A percentile compares a stretch with the other conserved stretches of the same genome.
phyloP scores from a whole-genome alignment of 2,329 filamentous ascomycete species.

The Colletotrichum liaoningense region DNA sequence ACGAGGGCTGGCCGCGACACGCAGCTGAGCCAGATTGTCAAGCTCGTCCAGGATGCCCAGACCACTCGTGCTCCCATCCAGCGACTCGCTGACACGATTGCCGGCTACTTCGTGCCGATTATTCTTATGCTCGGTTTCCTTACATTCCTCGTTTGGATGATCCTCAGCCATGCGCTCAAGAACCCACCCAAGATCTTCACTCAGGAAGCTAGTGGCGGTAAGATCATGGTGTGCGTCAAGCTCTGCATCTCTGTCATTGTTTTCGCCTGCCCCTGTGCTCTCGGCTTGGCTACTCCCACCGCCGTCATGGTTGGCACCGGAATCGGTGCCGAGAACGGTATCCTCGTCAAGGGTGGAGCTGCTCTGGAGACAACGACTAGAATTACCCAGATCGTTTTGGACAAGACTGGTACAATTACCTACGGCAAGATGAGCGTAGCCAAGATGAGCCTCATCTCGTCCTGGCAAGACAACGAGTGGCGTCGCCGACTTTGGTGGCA shows the following conservation, averaged over 20 bases:
- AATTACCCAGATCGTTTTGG: conserved; percentile 88
- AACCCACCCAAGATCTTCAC: conserved; percentile 92
- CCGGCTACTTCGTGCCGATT: conserved; percentile 92
- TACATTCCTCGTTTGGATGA: conserved; percentile 94
- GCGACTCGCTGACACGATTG: conserved; percentile 87
- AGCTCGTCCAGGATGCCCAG: conserved; percentile 97
- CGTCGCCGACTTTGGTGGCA: conserved; percentile 90
- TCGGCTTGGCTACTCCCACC: conserved; percentile 95
- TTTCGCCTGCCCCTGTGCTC: conserved; percentile 95
- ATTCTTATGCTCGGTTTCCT: conserved; percentile 86
- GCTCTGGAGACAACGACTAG: conserved; percentile 92
- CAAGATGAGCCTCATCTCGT: conserved; percentile 71
- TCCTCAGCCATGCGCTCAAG: conserved; percentile 85
- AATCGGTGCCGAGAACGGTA: conserved; percentile 93
- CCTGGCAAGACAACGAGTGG: conserved; percentile 78
- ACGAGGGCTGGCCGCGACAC: conserved; percentile 94
- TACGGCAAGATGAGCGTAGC: conserved; percentile 96
- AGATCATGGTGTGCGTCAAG: conserved; percentile 96
- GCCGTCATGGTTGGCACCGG: conserved; percentile 99
- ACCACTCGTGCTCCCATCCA: conserved; percentile 96
- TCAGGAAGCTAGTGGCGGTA: conserved; percentile 83
- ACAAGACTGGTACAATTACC: conserved; percentile 96
- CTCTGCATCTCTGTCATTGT: conserved; percentile 99
- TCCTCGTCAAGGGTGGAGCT: conserved; percentile 96
- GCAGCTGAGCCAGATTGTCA: conserved; percentile 97